Evolutionary conservation across 371 early-diverging fungal genomes (phyloP), one percentile per base, ranked within the genome.

Genomic region (Rhizoclosmatium hyalinum): DNA sequence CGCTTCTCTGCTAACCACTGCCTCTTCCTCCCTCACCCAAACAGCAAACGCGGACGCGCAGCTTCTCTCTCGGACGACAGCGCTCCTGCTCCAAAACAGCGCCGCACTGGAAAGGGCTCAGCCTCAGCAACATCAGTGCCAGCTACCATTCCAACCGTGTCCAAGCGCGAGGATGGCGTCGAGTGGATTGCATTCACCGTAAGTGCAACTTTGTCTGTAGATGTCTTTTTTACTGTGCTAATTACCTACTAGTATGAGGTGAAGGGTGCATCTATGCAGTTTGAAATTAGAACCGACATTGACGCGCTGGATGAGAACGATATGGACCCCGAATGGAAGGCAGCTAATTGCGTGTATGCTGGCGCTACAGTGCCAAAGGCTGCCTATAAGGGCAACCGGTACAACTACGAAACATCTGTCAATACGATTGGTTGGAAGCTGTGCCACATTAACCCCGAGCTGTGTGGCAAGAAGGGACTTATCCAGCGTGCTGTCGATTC

Each of bases 401-500:
- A 95, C 95, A 86, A 88, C 55, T 97, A 97, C 80, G 98, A 97
- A 79, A 96, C 92, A 24, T 92, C 92, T 71, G 95, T 94, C 78
- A 97, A 97, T 77, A 79, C 79, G 17, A 82, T 96, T 6, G 97
- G 96, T 4, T 97, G 96, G 96, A 89, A 92, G 72, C 89, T 97
- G 74, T 91, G 94, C 14, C 94, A 90, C 75, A 81, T 96, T 12
- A 98, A 98, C 80, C 91, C 88, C 32, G 88, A 89, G 41, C 87
- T 94, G 57, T 88, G 91, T 57, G 96, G 92, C 5, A 93, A 94
- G 62, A 90, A 97, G 62, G 98, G 98, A 1, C 84, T 97, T 57
- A 89, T 98, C 64, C 98, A 98, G 80, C 87, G 98, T 0, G 97
- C 97, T 2, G 98, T 98, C 0, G 98, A 98, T 80, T 93, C 92